These are phyloP conservation scores for Kwoniella dendrophila DNA, from an alignment of 768 basidiomycete genomes.

Conservation along the genomic window DNA sequence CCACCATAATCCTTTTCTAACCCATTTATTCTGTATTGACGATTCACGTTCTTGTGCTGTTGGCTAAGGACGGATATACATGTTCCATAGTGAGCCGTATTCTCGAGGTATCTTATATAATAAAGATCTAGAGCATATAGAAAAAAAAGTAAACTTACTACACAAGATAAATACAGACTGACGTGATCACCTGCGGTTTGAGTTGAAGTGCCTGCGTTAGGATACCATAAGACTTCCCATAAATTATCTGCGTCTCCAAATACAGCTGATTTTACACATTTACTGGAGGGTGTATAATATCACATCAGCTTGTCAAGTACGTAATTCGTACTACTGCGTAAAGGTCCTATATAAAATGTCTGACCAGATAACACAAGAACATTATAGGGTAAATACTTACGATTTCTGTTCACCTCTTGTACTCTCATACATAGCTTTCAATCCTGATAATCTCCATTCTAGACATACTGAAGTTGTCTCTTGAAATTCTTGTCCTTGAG, in stretches of 20 bases:
- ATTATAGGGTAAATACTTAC: conserved; percentile 37
- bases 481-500: conserved; percentile 42
- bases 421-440: conserved; percentile 73
- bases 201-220: conserved; percentile 67
- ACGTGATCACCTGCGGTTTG: conserved; percentile 63
- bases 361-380: background rate
- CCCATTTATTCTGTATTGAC: conserved; percentile 73
- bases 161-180: conserved; percentile 78
- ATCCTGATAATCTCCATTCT: conserved; percentile 75
- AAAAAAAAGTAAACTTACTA: conserved; percentile 60
- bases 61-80: conserved; percentile 60
- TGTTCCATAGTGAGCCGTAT: background rate
- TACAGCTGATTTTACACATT: conserved; percentile 72
- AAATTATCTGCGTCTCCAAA: conserved; percentile 48
- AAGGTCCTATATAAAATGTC: background rate
- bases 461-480: conserved; percentile 55
- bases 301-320: background rate
- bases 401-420: conserved; percentile 61
- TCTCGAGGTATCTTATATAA: background rate
- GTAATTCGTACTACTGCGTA: background rate
- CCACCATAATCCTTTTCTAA: conserved; percentile 80
- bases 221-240: conserved; percentile 75
- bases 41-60: conserved; percentile 73
- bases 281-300: conserved; percentile 59
- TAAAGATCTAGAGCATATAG: background rate